phyloP scores from a whole-genome alignment of 805 yeast genomes.

The Yarrowia yakushimensis region DNA sequence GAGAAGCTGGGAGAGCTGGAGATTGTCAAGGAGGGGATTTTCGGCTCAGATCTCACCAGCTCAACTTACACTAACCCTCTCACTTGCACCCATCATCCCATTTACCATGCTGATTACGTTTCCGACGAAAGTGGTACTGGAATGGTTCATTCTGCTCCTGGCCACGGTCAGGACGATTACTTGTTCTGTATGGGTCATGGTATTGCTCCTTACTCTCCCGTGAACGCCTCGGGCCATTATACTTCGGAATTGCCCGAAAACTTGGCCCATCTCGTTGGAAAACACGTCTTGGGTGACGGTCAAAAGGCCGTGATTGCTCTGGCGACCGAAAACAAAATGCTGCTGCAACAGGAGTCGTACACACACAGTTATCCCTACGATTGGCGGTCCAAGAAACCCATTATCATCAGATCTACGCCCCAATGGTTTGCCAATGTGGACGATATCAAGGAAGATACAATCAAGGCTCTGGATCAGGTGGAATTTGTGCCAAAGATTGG shows the following conservation, averaged over 20 bases:
- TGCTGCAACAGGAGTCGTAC: slow-evolving; percentile 44
- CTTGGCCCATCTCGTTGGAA: slow-evolving; percentile 46
- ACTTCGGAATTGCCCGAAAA: slow-evolving; percentile 47
- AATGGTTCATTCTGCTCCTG: slow-evolving; percentile 94
- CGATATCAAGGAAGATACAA: slow-evolving; percentile 60
- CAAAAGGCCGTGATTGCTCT: slow-evolving; percentile 51
- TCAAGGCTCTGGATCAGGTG: slow-evolving; percentile 57
- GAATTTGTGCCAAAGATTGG: slow-evolving; percentile 74
- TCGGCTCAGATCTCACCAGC: slow-evolving; percentile 45
- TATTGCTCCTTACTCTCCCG: slow-evolving; percentile 68
- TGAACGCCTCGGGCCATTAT: slow-evolving; percentile 71
- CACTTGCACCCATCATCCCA: slow-evolving; percentile 45
- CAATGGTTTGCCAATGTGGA: slow-evolving; percentile 95
- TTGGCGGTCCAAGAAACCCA: slow-evolving; percentile 95
- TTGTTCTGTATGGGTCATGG: slow-evolving; percentile 57
- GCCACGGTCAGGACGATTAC: slow-evolving; percentile 95
- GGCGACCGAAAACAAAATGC: slow-evolving; percentile 36
- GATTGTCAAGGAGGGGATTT: slow-evolving; percentile 33
- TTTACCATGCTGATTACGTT: slow-evolving; percentile 79
- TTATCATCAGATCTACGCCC: slow-evolving; percentile 90
- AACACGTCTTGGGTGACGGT: slow-evolving; percentile 62
- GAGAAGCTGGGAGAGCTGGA: slow-evolving; percentile 28
- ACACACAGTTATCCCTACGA: slow-evolving; percentile 91
- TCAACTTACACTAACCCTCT: slow-evolving; percentile 57
- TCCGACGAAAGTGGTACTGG: slow-evolving; percentile 85